phyloP scores from a whole-genome alignment of 352 stramenopile species.

The Thalassiosira oceanica region DNA sequence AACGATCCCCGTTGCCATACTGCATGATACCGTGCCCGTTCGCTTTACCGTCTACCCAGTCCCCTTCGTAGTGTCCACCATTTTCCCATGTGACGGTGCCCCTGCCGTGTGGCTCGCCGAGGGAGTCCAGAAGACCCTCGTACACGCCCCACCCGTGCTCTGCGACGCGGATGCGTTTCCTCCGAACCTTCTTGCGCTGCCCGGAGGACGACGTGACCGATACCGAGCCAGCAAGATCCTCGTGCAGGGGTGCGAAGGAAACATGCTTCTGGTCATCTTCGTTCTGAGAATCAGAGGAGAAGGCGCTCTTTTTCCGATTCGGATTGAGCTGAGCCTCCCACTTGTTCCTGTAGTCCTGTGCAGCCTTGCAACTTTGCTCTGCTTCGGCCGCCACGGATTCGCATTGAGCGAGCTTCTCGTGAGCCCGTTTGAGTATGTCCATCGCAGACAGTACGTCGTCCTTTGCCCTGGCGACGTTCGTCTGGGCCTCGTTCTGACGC shows the following conservation, averaged over 20 bases:
- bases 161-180: conserved; percentile 39
- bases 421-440: conserved; percentile 25
- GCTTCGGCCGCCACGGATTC: conserved; percentile 16
- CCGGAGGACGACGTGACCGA: conserved; percentile 9
- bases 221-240: conserved; percentile 12
- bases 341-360: conserved; percentile 19
- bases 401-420: conserved; percentile 21
- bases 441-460: conserved; percentile 32
- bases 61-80: conserved; percentile 43
- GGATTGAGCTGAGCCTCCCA: conserved; percentile 31
- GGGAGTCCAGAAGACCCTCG: conserved; percentile 30
- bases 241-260: conserved; percentile 40
- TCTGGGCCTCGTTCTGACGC: conserved; percentile 9
- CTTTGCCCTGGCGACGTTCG: conserved; percentile 16
- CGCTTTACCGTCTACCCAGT: conserved; percentile 49
- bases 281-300: conserved; percentile 1
- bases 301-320: conserved; percentile 1
- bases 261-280: conserved; percentile 42
- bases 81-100: conserved; percentile 47
- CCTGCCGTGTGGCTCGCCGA: conserved; percentile 36
- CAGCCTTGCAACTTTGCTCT: not conserved
- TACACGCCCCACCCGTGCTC: conserved; percentile 54
- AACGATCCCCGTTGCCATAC: conserved; percentile 48
- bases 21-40: conserved; percentile 44
- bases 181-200: conserved; percentile 19